Conservation (phyloP, 2,329 filamentous ascomycete genomes). For the Penicillium italicum region DNA sequence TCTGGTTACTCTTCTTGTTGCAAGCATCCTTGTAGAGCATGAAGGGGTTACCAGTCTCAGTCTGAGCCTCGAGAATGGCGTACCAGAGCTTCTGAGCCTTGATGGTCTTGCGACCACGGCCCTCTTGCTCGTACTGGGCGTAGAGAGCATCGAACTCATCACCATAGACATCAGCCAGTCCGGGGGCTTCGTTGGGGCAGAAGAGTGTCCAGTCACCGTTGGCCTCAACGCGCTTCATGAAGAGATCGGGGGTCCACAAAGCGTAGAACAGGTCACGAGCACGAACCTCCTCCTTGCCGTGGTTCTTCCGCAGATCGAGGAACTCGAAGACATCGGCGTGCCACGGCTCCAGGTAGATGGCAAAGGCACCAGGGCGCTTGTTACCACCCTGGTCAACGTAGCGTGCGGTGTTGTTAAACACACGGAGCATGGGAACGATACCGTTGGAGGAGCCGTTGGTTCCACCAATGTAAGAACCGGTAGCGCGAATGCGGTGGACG, state of each 20-base stretch:
- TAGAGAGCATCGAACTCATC: conserved; percentile 96
- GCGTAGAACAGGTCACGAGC: conserved; percentile 97
- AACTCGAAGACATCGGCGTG: conserved; percentile 97
- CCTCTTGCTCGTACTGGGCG: conserved; percentile 81
- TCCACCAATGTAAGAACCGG: conserved; percentile 94
- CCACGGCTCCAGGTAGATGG: conserved; percentile 99
- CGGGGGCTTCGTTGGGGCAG: conserved; percentile 95
- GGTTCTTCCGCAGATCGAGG: conserved; percentile 97
- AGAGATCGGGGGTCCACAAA: conserved; percentile 96
- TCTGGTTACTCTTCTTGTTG: conserved; percentile 99
- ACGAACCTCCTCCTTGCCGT: conserved; percentile 96
- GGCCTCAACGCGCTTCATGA: conserved; percentile 99
- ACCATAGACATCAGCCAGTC: conserved; percentile 92
- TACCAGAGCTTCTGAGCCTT: conserved; percentile 99
- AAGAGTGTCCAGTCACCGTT: conserved; percentile 97
- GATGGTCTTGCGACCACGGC: conserved; percentile 82
- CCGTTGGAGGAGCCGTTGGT: conserved; percentile 98
- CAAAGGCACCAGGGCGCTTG: conserved; percentile 97
- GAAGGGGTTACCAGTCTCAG: conserved; percentile 97
- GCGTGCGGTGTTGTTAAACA: conserved; percentile 98
- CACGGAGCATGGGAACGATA: conserved; percentile 94
- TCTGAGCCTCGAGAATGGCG: conserved; percentile 95
- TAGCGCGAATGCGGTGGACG: conserved; percentile 92
- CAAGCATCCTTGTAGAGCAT: conserved; percentile 99
- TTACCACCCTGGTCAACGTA: conserved; percentile 99